Evolutionary conservation across 2,329 filamentous ascomycete species (phyloP), one percentile per base, ranked within the genome.

Genomic region (Magnaporthiopsis rhizophila): DNA sequence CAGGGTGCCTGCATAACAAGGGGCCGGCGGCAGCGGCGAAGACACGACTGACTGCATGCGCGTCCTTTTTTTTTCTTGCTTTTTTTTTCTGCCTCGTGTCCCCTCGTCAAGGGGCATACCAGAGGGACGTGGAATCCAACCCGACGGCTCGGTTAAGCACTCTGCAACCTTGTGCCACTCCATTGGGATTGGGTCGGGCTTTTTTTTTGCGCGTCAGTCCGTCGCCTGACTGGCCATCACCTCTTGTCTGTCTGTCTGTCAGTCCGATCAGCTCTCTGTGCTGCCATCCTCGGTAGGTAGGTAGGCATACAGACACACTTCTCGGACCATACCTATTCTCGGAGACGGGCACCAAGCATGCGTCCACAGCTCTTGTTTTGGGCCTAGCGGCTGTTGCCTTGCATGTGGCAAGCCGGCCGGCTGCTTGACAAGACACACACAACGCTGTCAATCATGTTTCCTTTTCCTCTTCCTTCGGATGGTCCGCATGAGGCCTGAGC

Each of bases 101-200:
- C 45, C 28, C 28, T 30, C 45, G 45, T 21, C 45, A n/a, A n/a
- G 8, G 28, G 28, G 28, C 28, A 15, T 6, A n/a, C 45, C 45
- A 8, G 7, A 21, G n/a, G 8, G 45, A 53, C 9, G 45, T n/a
- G 24, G 57, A 62, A n/a, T 28, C 60, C 53, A 50, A 50, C 60
- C 60, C 60, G 60, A 53, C 60, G 60, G 60, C 60, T 53, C 28
- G 60, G 60, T 50, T 62, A 50, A 62, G 60, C 60, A 50, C 50
- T 30, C 45, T 62, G 60, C 60, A 62, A n/a, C 36, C 28, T 53
- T 62, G 60, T 50, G n/a, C 60, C 28, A 62, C 60, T 53, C 45
- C 7, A 3, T 53, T 21, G 21, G 45, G 45, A 53, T n/a, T n/a
- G 45, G 45, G 18, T n/a, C 45, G 7, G 45, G 11, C 45, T n/a